phyloP scores from a whole-genome alignment of 2,329 filamentous ascomycete genomes.

The Fonsecaea monophora region DNA sequence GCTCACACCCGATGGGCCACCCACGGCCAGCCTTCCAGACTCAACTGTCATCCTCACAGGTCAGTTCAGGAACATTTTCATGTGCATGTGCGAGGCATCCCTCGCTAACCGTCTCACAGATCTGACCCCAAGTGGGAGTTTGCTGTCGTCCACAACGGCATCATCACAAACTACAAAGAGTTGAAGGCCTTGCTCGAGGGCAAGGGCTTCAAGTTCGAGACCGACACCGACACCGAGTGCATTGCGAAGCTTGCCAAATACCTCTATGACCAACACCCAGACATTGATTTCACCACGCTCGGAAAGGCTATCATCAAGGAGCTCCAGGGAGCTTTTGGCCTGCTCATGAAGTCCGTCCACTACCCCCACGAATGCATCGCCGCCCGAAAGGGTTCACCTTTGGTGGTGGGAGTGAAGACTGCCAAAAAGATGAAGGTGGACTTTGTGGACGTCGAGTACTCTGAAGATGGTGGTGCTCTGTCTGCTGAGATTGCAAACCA shows the following conservation, averaged over 20 bases:
- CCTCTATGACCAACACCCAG: slow-evolving; percentile 91
- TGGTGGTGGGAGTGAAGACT: slow-evolving; percentile 96
- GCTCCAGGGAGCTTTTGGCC: slow-evolving; percentile 95
- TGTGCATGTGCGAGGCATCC: not conserved
- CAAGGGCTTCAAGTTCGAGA: slow-evolving; percentile 99
- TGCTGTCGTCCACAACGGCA: slow-evolving; percentile 97
- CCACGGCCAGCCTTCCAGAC: slow-evolving; percentile 88
- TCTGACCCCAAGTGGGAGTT: slow-evolving; percentile 97
- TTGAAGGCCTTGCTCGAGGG: slow-evolving; percentile 87
- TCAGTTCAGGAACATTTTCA: slow-evolving; percentile 54
- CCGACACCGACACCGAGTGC: slow-evolving; percentile 98
- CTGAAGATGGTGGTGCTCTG: slow-evolving; percentile 80
- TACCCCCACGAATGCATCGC: slow-evolving; percentile 98
- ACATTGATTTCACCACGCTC: slow-evolving; percentile 93
- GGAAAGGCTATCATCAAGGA: slow-evolving; percentile 98
- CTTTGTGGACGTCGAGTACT: slow-evolving; percentile 98
- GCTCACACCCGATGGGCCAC: slow-evolving; percentile 99
- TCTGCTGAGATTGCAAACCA: slow-evolving; percentile 94
- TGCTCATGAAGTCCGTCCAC: slow-evolving; percentile 97
- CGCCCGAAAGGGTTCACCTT: slow-evolving; percentile 95
- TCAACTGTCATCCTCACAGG: slow-evolving; percentile 99
- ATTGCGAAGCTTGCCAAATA: slow-evolving; percentile 99
- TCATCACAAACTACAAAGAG: slow-evolving; percentile 99
- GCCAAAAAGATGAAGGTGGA: slow-evolving; percentile 99
- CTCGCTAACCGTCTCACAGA: slow-evolving; percentile 55